Conservation (phyloP, 2,329 filamentous ascomycete genomes). For the Fusarium sp. region DNA sequence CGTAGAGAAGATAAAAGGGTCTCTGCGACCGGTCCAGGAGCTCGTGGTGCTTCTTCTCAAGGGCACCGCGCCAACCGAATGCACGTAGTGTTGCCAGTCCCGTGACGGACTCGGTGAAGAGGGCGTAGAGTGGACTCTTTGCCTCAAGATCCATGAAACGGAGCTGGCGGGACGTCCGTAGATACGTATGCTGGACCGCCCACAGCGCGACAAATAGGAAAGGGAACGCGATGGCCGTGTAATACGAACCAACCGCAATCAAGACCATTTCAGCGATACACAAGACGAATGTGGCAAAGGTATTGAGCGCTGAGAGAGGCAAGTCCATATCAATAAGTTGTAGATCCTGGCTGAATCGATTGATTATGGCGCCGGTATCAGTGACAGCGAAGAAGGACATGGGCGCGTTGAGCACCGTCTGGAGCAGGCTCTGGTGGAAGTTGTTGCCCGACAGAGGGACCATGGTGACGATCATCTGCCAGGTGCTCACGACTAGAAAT, state of each 20-base stretch:
- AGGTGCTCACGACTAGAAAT: conserved; percentile 36
- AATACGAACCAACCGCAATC: conserved; percentile 31
- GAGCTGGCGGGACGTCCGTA: conserved; percentile 63
- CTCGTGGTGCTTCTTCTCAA: conserved; percentile 48
- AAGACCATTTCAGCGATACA: conserved; percentile 41
- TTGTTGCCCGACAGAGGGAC: conserved; percentile 38
- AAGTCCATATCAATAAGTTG: conserved; percentile 53
- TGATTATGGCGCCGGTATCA: conserved; percentile 51
- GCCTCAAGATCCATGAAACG: conserved; percentile 64
- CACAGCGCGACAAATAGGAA: conserved; percentile 27
- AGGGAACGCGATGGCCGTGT: conserved; percentile 33
- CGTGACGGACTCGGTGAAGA: conserved; percentile 60
- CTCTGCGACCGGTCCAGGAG: conserved; percentile 57
- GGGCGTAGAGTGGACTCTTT: conserved; percentile 60
- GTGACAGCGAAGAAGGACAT: conserved; percentile 51
- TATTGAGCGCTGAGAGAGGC: conserved; percentile 43
- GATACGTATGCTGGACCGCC: conserved; percentile 45
- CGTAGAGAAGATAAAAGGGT: conserved; percentile 58
- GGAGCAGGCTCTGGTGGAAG: conserved; percentile 38
- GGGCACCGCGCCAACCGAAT: conserved; percentile 57
- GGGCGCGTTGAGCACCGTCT: conserved; percentile 45
- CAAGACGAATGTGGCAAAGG: conserved; percentile 34
- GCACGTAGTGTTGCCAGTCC: conserved; percentile 62
- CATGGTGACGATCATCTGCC: conserved; percentile 46
- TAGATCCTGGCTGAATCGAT: conserved; percentile 55